Base-by-base conservation (phyloP, 2,329 filamentous ascomycete genomes). In the Aureobasidium subglaciale region DNA sequence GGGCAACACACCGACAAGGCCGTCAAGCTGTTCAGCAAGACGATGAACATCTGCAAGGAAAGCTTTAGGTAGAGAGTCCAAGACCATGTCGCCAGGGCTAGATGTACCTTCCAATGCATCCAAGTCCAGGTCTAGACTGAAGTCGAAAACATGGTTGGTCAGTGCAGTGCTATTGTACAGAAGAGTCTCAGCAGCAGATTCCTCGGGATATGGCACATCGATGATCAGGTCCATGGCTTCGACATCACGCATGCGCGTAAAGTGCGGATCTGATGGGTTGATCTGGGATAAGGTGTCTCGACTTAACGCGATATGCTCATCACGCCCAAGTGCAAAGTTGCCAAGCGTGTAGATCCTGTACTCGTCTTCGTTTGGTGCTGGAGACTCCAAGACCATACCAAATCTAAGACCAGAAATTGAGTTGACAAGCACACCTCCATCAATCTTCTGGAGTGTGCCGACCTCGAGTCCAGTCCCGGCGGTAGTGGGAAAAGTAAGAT, bases 231-330 rank as follows among this genome's bases (percentile, higher is more conserved):
- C 88, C 49, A 95, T 75, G 59, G 85, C 79, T 56, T 87, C 78
- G 4, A 81, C 71, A 64, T 96, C 88, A 43, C 87, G 82, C 24
- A 91, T 77, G 25, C 88, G 81, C 9, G 85, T 87, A 68, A 96
- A 96, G 56, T 91, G 85, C 13, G 90, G 88, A 69, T 96, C 92
- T 20, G 83, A 81, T 32, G 90, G 80, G 61, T 88, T 85, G 56
- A 86, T 83, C 25, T 90, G 83, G 24, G 72, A 67, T 37, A 78
- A 64, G 1, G 92, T 81, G 57, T 90, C 84, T 22, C 87, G 83
- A 43, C 86, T 80, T 60, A 97, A 81, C 66, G 88, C 88, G 18
- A 96, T 83, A 60, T 86, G 88, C 70, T 97, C 92, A 65, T 97
- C 90, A 45, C 87, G 85, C 4, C 92, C 92, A 3, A 99, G 76